Evolutionary conservation across 306 rosid species (phyloP), one percentile per base, ranked within the genome.

Genomic region (Cucumis hystrix): DNA sequence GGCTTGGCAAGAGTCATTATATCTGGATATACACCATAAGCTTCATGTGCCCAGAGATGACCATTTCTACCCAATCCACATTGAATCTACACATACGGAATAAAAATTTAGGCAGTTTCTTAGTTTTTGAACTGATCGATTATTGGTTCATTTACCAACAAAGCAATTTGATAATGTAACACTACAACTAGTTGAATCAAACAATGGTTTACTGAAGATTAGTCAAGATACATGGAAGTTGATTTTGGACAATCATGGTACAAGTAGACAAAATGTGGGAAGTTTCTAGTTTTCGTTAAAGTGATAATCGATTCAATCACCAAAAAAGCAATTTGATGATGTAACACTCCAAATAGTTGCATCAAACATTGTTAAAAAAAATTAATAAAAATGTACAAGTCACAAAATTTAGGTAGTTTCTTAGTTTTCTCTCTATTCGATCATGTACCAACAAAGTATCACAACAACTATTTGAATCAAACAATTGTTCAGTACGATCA

Each of bases 1-100:
- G 98, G 98, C 87, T 94, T 94, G 62, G 97, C 97, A 10, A 92
- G 95, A 62, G 97, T 92, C 98, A 94, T 92, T 65, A 94, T 85
- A 83, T 91, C 98, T 2, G 98, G 98, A 84, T 83, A 89, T 56
- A 94, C 77, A 12, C 86, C 89, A 65, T 75, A 92, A 4, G 91
- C 89, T 67, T 94, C 96, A 39, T 94, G 93, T 4, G 97, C 97
- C 97, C 97, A 94, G 21, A 94, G 91, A 80, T 40, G 77, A 30
- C 98, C 98, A 10, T 91, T 78, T 80, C 98, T 83, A 55, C 98
- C 98, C 79, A 94, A 86, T 57, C 98, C 98, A 80, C 98, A 94
- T 86, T 94, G 98, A 66, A 94, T 86, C 98, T 94, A 79, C 39
- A 58, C 78, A 78, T 79, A 6, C 57, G 47, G 33, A 83, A 60